A percentile compares a stretch with the other conserved stretches of the same genome.
phyloP scores from a whole-genome alignment of 176 grass and related monocot genomes.

The Oryza nivara region DNA sequence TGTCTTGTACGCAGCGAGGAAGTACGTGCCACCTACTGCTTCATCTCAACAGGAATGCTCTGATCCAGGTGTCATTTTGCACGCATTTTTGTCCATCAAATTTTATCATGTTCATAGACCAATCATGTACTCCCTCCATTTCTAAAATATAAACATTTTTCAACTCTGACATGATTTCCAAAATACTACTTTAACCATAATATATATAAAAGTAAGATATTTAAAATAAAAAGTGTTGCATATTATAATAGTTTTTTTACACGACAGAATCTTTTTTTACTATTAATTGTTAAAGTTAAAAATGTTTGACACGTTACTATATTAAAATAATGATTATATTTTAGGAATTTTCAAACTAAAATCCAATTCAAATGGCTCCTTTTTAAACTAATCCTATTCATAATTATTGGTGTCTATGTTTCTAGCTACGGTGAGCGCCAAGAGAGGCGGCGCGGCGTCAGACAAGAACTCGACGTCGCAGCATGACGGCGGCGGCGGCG shows the following conservation, averaged over 20 bases:
- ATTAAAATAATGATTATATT: too few species aligned
- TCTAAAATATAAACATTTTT: too few species aligned
- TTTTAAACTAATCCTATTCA: neutral
- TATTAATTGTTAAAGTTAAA: too few species aligned
- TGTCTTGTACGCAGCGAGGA: conserved; percentile 45
- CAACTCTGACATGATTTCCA: too few species aligned
- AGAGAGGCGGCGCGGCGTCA: conserved; percentile 45
- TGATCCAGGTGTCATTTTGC: conserved; percentile 35
- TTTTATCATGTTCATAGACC: neutral
- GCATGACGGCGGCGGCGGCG: conserved; percentile 27
- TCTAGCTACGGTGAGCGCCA: conserved; percentile 39
- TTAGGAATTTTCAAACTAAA: neutral
- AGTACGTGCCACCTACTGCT: conserved; percentile 53
- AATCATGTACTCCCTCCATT: neutral
- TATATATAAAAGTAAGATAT: too few species aligned
- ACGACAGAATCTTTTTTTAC: too few species aligned
- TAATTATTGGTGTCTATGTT: neutral
- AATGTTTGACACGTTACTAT: too few species aligned
- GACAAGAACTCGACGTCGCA: conserved; percentile 62
- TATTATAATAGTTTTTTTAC: too few species aligned
- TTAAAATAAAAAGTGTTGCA: too few species aligned
- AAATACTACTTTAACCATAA: too few species aligned
- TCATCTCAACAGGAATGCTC: conserved; percentile 54
- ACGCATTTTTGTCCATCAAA: neutral
- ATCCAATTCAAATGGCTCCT: neutral